phyloP scores from a whole-genome alignment of 2,329 filamentous ascomycete species.

The Ascochyta lentis region DNA sequence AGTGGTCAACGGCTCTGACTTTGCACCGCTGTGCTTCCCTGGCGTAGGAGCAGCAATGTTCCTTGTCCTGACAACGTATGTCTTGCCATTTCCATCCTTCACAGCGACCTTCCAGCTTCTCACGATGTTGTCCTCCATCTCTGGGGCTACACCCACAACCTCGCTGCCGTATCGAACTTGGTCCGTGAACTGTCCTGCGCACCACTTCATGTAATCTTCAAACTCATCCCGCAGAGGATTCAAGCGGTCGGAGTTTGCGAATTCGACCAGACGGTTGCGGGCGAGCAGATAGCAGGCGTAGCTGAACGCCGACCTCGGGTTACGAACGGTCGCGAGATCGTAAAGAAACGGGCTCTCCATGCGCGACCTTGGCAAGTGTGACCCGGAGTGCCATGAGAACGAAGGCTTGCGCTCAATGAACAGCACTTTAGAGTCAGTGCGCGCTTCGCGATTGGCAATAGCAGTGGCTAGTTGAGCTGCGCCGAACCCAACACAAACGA shows the following conservation, averaged over 20 bases:
- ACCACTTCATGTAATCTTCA: slow-evolving; percentile 49
- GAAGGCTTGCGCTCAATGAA: slow-evolving; percentile 43
- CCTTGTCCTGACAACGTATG: slow-evolving; percentile 33
- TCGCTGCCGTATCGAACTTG: slow-evolving; percentile 42
- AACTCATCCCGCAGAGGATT: slow-evolving; percentile 49
- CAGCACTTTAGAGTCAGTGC: slow-evolving; percentile 33
- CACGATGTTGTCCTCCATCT: slow-evolving; percentile 25
- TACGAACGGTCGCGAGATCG: slow-evolving; percentile 45
- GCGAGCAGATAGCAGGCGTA: slow-evolving; percentile 45
- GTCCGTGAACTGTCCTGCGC: slow-evolving; percentile 42
- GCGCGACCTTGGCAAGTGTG: slow-evolving; percentile 39
- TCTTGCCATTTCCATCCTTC: slow-evolving; percentile 32
- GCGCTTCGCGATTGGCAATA: slow-evolving; percentile 44
- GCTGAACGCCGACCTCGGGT: slow-evolving; percentile 45
- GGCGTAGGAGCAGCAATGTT: slow-evolving; percentile 39
- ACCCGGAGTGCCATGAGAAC: slow-evolving; percentile 42
- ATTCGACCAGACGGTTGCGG: slow-evolving; percentile 42
- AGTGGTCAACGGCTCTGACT: slow-evolving; percentile 28
- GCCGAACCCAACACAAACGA: slow-evolving; percentile 47
- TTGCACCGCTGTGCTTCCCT: slow-evolving; percentile 19
- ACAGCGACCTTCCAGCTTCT: slow-evolving; percentile 40
- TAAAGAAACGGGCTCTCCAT: slow-evolving; percentile 47
- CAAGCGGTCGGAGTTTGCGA: slow-evolving; percentile 47
- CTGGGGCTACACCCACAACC: slow-evolving; percentile 40
- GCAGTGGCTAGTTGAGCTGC: slow-evolving; percentile 46